Evolutionary conservation across 768 basidiomycete species (phyloP), one percentile per base, ranked within the genome.

Genomic region (Baorangia bicolor): DNA sequence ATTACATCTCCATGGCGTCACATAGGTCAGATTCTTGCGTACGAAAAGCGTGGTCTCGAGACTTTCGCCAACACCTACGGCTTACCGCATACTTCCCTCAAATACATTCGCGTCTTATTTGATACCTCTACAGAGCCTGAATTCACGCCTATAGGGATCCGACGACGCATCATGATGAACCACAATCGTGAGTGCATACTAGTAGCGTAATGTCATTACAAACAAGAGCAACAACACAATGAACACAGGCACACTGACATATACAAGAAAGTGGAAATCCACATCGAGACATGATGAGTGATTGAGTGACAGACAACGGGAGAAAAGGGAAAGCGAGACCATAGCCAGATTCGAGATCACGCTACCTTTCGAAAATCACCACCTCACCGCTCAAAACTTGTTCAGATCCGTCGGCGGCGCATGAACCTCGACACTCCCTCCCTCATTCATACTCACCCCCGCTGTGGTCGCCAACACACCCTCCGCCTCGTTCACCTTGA

Each of bases 361-460:
- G 13, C 35, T 21, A 53, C 35, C 16, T 12, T 14, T 12, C 3
- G 11, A 30, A 30, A 20, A 33, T 37, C 42, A n/a, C 12, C 16
- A 31, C 18, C 20, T 2, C n/a, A n/a, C n/a, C 34, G 35, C 21
- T 68, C 53, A 72, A 54, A 72, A 70, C 49, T 71, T 70, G 38
- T 51, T 57, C 52, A 72, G 9, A 50, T 70, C 69, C 46, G 67
- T 62, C 0, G 69, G 70, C 4, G 61, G 49, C 5, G 44, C 59
- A 16, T 41, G 53, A 5, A 72, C 37, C 7, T 51, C 47, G 4
- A 91, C 80, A 21, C 79, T 77, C 21, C 90, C 90, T 67, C 80
- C 79, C 53, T 71, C 80, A 64, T 85, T 73, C 81, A 91, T 85
- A 55, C 61, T 66, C 30, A 88, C 87, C 48, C 79, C 77, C 54